Evolutionary conservation across 805 yeast genomes (phyloP).

Genomic region (Lipomyces chichibuensis): DNA sequence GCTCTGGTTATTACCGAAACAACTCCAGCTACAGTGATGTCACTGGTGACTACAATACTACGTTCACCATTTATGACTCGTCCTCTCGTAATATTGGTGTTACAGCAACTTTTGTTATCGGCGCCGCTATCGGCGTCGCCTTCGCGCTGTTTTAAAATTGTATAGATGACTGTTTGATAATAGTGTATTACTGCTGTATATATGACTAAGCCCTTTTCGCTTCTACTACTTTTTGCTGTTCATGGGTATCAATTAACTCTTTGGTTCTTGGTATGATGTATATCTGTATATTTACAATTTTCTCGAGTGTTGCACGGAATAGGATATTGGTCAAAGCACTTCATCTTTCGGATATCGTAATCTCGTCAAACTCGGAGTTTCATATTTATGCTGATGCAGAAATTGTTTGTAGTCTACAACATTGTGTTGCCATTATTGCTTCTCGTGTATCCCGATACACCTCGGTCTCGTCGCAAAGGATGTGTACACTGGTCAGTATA

Average conservation of each 20-base stretch:
- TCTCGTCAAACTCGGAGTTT: background rate
- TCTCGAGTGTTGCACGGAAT: background rate
- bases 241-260: background rate
- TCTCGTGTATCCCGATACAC: too few relatives aligned
- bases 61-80: conserved; percentile 10
- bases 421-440: too few relatives aligned
- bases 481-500: too few relatives aligned
- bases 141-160: conserved; percentile 11
- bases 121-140: conserved; percentile 15
- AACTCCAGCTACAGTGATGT: conserved; percentile 11
- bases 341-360: background rate
- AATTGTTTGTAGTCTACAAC: too few relatives aligned
- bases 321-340: background rate
- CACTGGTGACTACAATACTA: conserved; percentile 18
- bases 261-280: conserved; percentile 1
- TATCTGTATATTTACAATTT: background rate
- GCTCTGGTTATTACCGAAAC: conserved; percentile 6
- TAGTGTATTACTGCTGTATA: background rate
- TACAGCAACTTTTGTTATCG: conserved; percentile 14
- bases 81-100: background rate
- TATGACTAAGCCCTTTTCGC: background rate
- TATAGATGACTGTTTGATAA: background rate
- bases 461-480: too few relatives aligned
- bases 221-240: background rate
- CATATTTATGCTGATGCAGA: too few relatives aligned